These are phyloP conservation scores for Phytophthora pluvialis DNA, from an alignment of 352 stramenopile species.

Conservation along the genomic window DNA sequence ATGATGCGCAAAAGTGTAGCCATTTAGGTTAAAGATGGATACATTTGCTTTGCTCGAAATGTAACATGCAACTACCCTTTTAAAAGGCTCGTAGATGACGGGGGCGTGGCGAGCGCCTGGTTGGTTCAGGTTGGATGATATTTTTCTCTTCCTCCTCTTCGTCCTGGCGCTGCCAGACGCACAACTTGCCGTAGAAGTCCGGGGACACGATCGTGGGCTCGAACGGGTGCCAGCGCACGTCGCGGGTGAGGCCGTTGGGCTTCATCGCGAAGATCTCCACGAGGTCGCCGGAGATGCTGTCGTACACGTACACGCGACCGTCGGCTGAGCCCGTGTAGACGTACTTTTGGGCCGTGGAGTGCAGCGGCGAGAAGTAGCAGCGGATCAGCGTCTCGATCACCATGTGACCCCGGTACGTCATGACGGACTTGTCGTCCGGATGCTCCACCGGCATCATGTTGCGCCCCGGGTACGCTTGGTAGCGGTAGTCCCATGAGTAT, in stretches of 20 bases:
- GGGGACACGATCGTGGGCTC: slow-evolving; percentile 84
- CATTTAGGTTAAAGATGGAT: slow-evolving; percentile 21
- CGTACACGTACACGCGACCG: slow-evolving; percentile 85
- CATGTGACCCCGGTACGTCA: slow-evolving; percentile 86
- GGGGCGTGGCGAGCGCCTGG: slow-evolving; percentile 1
- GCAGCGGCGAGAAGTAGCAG: slow-evolving; percentile 86
- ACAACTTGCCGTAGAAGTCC: slow-evolving; percentile 89
- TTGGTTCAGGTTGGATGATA: neutral
- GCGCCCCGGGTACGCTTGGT: slow-evolving; percentile 76
- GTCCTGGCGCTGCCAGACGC: slow-evolving; percentile 78
- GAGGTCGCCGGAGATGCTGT: slow-evolving; percentile 72
- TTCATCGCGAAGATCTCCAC: slow-evolving; percentile 85
- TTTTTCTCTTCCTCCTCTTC: slow-evolving; percentile 14
- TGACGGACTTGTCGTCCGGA: slow-evolving; percentile 76
- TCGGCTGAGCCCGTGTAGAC: slow-evolving; percentile 87
- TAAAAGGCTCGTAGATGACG: slow-evolving; percentile 5
- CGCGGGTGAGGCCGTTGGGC: slow-evolving; percentile 76
- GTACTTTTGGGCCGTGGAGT: slow-evolving; percentile 89
- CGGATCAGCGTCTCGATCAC: slow-evolving; percentile 87
- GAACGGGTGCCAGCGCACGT: slow-evolving; percentile 87
- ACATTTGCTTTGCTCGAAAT: slow-evolving; percentile 1
- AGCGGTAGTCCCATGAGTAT: slow-evolving; percentile 86
- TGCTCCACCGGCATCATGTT: slow-evolving; percentile 63
- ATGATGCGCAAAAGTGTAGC: slow-evolving; percentile 16
- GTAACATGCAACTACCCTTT: slow-evolving; percentile 1